Conservation (phyloP, 441 rosid genomes). For the Populus hybrid region DNA sequence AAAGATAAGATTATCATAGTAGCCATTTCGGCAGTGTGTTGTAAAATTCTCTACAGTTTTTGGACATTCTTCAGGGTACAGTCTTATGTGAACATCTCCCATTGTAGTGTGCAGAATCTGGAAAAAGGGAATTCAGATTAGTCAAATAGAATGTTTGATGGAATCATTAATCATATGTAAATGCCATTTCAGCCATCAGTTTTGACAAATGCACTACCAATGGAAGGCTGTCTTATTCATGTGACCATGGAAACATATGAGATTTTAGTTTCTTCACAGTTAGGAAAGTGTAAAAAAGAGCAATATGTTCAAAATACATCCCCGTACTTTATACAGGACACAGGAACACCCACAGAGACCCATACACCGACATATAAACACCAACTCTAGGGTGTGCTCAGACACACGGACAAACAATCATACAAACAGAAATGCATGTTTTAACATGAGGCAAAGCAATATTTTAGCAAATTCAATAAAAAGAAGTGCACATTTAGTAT, state of each 20-base stretch:
- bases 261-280: neutral
- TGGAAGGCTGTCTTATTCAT: neutral
- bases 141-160: neutral
- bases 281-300: neutral
- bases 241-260: neutral
- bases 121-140: constrained; percentile 13
- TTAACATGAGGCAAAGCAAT: neutral
- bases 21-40: constrained; percentile 90
- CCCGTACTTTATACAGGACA: neutral
- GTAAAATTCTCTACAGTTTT: constrained; percentile 98
- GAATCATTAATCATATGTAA: neutral
- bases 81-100: constrained; percentile 91
- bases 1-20: constrained; percentile 90
- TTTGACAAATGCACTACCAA: neutral
- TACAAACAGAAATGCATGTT: neutral
- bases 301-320: neutral
- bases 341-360: neutral
- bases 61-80: constrained; percentile 98
- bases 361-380: neutral
- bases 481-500: neutral
- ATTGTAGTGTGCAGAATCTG: constrained; percentile 83
- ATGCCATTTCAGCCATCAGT: neutral
- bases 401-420: neutral
- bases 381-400: neutral
- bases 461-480: neutral